Base-by-base conservation (phyloP, 768 basidiomycete species). In the Phaffia tasmanica region DNA sequence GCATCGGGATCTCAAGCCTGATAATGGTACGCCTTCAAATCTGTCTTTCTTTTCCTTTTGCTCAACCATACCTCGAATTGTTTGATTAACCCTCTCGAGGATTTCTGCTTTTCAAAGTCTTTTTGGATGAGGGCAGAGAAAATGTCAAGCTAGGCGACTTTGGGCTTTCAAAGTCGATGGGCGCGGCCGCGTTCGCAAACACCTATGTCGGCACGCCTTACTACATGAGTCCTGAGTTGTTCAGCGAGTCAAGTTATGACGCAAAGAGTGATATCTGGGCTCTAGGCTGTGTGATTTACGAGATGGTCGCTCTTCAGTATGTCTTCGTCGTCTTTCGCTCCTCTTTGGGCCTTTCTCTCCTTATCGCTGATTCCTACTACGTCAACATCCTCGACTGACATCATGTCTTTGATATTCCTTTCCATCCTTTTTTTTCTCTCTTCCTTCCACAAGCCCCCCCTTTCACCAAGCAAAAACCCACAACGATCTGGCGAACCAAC, bases 261-360 rank as follows among this genome's bases (percentile, higher is more conserved):
- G 87, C 89, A 8, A 99, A 98, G 78, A 91, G 89, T 0, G 95
- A 99, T 73, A 97, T 99, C 57, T 99, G 95, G 95, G 93, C 90
- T 4, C 81, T 98, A 32, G 95, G 95, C 1, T 99, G 95, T 77
- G 81, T 98, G 35, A 89, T 97, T 29, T 98, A 89, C 76, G 95
- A 98, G 77, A 83, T 98, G 49, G 98, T 94, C 70, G 91, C 94
- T 0, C 80, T 92, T 62, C 87, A 87, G 79, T 80, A 56, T 70
- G 79, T 57, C 21, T 21, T 21, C 21, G 8, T 11, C 4, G 11
- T 42, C 35, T 11, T 29, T 23, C n/a, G n/a, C 9, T 23, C 53
- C 53, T 54, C 15, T n/a, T n/a, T n/a, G n/a, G n/a, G n/a, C n/a
- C n/a, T n/a, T 42, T 42, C 11, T 11, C 11, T 42, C 11, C 6